Evolutionary conservation across 176 grass and related monocot genomes (phyloP).

Genomic region (Aegilops longissima): DNA sequence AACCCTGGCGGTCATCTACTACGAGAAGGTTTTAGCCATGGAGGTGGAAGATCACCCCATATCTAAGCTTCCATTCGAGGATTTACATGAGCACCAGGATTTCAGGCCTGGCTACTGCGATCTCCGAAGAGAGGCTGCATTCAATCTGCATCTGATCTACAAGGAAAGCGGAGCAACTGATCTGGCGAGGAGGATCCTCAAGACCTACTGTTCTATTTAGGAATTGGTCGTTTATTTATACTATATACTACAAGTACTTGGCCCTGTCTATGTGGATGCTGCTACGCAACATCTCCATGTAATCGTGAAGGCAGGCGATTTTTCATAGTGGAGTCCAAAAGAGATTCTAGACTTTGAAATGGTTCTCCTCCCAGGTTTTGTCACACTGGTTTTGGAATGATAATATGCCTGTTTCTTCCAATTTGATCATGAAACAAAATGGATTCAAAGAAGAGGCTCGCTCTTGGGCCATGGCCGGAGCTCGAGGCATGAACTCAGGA

Average conservation of each 20-base stretch:
- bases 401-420: not conserved
- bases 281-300: not conserved
- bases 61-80: conserved; percentile 73
- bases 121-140: conserved; percentile 74
- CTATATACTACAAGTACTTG: not conserved
- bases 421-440: not conserved
- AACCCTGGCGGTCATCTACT: conserved; percentile 76
- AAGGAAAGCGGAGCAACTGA: conserved; percentile 87
- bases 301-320: not conserved
- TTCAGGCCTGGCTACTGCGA: conserved; percentile 67
- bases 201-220: conserved; percentile 78
- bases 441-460: not conserved
- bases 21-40: conserved; percentile 75
- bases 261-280: not conserved
- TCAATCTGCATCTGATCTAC: conserved; percentile 95
- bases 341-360: not conserved
- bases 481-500: no score
- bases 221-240: not conserved
- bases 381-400: not conserved
- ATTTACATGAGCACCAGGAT: conserved; percentile 25
- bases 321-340: not conserved
- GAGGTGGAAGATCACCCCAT: conserved; percentile 62
- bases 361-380: not conserved
- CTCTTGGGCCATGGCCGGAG: no score
- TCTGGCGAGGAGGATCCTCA: conserved; percentile 80